Evolutionary conservation across 371 early-diverging fungal genomes (phyloP).

Genomic region (Apophysomyces trapeziformis): DNA sequence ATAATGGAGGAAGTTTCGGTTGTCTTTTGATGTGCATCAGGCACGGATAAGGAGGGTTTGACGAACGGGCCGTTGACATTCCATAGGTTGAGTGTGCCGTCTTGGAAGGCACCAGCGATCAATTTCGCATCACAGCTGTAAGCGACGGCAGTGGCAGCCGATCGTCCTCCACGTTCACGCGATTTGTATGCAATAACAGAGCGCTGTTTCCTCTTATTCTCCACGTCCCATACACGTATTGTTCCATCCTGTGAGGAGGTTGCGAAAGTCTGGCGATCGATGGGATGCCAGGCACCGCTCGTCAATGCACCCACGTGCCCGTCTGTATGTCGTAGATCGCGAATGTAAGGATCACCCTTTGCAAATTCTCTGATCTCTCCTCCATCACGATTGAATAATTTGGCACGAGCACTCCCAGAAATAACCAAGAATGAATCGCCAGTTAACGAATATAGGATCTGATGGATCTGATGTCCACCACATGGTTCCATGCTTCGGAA

Average conservation of each 20-base stretch:
- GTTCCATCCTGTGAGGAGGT: constrained; percentile 88
- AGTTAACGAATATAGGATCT: constrained; percentile 76
- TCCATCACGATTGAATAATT: constrained; percentile 85
- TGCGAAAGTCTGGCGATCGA: constrained; percentile 66
- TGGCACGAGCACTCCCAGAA: constrained; percentile 73
- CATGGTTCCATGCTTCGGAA: constrained; percentile 84
- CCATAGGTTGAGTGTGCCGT: constrained; percentile 74
- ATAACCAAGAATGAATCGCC: constrained; percentile 86
- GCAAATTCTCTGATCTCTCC: constrained; percentile 68
- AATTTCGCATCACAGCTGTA: constrained; percentile 74
- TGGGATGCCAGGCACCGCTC: constrained; percentile 83
- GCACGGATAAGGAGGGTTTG: constrained; percentile 55
- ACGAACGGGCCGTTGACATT: constrained; percentile 54
- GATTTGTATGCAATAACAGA: constrained; percentile 81
- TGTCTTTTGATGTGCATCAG: constrained; percentile 71
- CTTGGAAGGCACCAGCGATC: constrained; percentile 69
- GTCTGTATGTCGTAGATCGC: constrained; percentile 84
- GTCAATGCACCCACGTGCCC: constrained; percentile 91
- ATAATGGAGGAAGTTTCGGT: constrained; percentile 72
- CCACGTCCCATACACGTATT: constrained; percentile 89
- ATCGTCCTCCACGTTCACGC: constrained; percentile 73
- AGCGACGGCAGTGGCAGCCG: constrained; percentile 64
- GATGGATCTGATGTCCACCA: constrained; percentile 85
- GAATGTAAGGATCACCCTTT: constrained; percentile 94
- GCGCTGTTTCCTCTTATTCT: constrained; percentile 71